Conservation (phyloP, 768 basidiomycete genomes). For the Amanita pallidorosea region DNA sequence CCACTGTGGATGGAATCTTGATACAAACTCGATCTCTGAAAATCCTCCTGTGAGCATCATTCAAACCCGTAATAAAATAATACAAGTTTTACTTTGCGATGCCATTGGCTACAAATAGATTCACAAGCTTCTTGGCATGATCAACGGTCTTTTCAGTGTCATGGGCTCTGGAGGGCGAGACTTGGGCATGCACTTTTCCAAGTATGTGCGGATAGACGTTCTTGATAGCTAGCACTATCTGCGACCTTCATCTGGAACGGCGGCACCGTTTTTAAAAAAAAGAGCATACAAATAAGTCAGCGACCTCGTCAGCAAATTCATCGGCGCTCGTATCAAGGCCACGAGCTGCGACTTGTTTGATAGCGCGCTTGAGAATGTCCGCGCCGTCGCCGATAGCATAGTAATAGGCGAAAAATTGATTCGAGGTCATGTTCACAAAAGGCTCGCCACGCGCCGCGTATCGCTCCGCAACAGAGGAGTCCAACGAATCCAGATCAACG, state of each 20-base stretch:
- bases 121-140: constrained; percentile 30
- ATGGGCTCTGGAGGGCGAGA: constrained; percentile 30
- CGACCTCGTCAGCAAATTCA: background rate
- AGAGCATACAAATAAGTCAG: background rate
- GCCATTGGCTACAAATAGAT: constrained; percentile 28
- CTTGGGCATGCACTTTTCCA: constrained; percentile 34
- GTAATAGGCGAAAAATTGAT: constrained; percentile 32
- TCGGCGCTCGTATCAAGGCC: constrained; percentile 9
- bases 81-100: constrained; percentile 23
- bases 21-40: constrained; percentile 39
- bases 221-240: constrained; percentile 36
- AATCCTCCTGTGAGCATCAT: background rate
- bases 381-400: constrained; percentile 22
- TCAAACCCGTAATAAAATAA: background rate
- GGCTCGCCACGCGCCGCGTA: constrained; percentile 15
- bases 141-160: constrained; percentile 28
- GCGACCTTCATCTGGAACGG: background rate
- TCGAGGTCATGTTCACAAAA: constrained; percentile 41
- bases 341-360: constrained; percentile 16
- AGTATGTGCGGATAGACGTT: constrained; percentile 28
- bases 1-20: constrained; percentile 48
- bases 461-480: constrained; percentile 24
- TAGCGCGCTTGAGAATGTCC: constrained; percentile 21
- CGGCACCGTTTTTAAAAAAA: background rate
- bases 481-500: constrained; percentile 42